Evolutionary conservation across 1,139 yeast species (phyloP).

Genomic region (Candida mesenterica): DNA sequence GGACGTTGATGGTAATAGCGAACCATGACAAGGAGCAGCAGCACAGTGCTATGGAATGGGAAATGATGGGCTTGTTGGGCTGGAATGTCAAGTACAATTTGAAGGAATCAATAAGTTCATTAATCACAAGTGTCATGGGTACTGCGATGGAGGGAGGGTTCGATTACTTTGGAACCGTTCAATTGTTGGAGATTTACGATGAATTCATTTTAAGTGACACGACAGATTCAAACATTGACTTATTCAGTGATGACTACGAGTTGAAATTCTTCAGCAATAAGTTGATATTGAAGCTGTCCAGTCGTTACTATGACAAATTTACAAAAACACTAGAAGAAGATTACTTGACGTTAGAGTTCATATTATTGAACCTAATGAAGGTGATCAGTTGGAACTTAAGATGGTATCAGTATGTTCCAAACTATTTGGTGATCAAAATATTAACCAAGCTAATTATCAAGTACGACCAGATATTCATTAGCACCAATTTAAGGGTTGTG

Average conservation of each 20-base stretch:
- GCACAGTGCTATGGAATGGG: conserved; percentile 47
- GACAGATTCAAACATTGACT: conserved; percentile 30
- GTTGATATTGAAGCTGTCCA: conserved; percentile 29
- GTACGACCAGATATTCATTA: conserved; percentile 33
- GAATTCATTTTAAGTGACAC: conserved; percentile 41
- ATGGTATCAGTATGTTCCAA: conserved; percentile 43
- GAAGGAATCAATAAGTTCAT: conserved; percentile 37
- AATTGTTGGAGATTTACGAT: conserved; percentile 39
- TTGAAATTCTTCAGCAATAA: conserved; percentile 33
- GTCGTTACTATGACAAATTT: conserved; percentile 25
- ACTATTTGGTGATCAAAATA: conserved; percentile 28
- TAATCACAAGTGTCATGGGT: conserved; percentile 42
- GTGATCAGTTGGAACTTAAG: conserved; percentile 40
- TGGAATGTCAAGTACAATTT: conserved; percentile 43
- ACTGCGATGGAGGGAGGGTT: conserved; percentile 32
- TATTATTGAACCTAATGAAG: conserved; percentile 34
- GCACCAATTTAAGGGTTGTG: conserved; percentile 32
- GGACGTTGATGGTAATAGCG: conserved; percentile 28
- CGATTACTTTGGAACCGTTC: conserved; percentile 40
- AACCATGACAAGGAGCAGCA: conserved; percentile 26
- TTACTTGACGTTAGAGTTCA: conserved; percentile 34
- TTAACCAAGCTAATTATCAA: conserved; percentile 29
- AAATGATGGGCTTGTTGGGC: conserved; percentile 39
- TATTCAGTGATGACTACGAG: conserved; percentile 30
- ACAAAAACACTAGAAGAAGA: conserved; percentile 25